A percentile compares a stretch with the other conserved stretches of the same genome.
phyloP scores from a whole-genome alignment of 2,329 filamentous ascomycete species.

The Fusarium solani-melongenae region DNA sequence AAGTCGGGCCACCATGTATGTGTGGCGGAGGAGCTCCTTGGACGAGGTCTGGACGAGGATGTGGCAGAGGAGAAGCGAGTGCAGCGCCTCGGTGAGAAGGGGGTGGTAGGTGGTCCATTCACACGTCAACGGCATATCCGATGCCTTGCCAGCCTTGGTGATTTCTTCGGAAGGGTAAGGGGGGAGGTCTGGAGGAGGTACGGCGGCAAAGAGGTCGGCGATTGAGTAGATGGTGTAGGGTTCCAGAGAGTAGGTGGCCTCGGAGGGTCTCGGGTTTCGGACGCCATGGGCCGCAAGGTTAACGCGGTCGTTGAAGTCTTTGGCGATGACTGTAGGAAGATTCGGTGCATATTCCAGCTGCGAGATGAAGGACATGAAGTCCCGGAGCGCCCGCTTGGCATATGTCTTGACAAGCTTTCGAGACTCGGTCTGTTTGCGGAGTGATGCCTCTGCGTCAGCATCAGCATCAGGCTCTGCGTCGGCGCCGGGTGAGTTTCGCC shows the following conservation, averaged over 20 bases:
- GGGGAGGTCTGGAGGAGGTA: slow-evolving; percentile 74
- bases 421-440: slow-evolving; percentile 37
- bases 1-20: slow-evolving; percentile 83
- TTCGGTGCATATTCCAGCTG: slow-evolving; percentile 84
- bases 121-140: slow-evolving; percentile 46
- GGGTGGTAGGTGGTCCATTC: slow-evolving; percentile 77
- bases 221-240: slow-evolving; percentile 57
- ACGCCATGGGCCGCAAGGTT: slow-evolving; percentile 64
- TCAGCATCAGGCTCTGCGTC: slow-evolving; percentile 3
- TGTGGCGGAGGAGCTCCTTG: slow-evolving; percentile 82
- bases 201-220: slow-evolving; percentile 76
- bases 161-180: slow-evolving; percentile 67
- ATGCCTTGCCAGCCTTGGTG: slow-evolving; percentile 41
- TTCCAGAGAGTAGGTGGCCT: slow-evolving; percentile 39
- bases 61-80: slow-evolving; percentile 82
- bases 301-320: slow-evolving; percentile 67
- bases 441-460: slow-evolving; percentile 6
- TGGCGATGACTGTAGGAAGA: slow-evolving; percentile 68
- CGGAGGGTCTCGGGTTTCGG: slow-evolving; percentile 53
- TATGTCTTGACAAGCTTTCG: slow-evolving; percentile 77
- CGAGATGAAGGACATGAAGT: slow-evolving; percentile 78
- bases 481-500: not conserved
- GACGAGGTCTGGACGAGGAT: slow-evolving; percentile 81
- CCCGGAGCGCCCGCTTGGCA: slow-evolving; percentile 80
- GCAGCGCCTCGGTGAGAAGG: slow-evolving; percentile 80